Conservation (phyloP, 1,139 yeast genomes). For the Candida tetrigidarum region DNA sequence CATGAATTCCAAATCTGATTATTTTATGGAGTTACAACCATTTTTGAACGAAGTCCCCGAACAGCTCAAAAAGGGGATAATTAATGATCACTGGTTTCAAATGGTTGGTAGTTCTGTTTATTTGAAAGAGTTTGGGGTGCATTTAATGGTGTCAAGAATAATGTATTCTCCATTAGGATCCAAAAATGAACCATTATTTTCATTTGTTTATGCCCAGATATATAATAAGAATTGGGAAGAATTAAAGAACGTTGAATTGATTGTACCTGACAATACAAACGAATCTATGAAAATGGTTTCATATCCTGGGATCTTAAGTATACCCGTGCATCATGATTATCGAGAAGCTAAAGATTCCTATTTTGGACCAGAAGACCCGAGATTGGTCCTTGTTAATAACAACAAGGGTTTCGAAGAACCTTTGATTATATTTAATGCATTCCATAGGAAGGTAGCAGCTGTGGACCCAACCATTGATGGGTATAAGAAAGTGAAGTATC, state of each 20-base stretch:
- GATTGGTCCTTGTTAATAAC: constrained; percentile 35
- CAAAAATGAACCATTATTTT: constrained; percentile 36
- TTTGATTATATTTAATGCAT: constrained; percentile 34
- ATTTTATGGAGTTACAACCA: constrained; percentile 30
- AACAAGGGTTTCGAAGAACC: constrained; percentile 37
- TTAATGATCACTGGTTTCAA: constrained; percentile 38
- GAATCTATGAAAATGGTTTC: constrained; percentile 18
- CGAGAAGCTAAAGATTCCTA: constrained; percentile 25
- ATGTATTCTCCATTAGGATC: constrained; percentile 34
- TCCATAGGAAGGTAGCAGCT: constrained; percentile 23
- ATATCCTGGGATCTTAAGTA: constrained; percentile 31
- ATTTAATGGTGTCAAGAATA: constrained; percentile 40
- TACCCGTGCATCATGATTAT: constrained; percentile 34
- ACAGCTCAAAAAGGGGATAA: constrained; percentile 30
- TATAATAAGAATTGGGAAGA: constrained; percentile 46
- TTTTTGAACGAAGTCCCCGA: constrained; percentile 28
- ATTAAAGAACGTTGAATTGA: constrained; percentile 5
- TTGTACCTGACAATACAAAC: neutral
- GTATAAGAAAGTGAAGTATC: constrained; percentile 12
- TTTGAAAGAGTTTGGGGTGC: constrained; percentile 44
- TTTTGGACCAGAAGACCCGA: constrained; percentile 55
- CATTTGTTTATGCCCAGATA: constrained; percentile 41
- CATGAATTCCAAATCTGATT: constrained; percentile 15
- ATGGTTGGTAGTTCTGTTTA: constrained; percentile 46
- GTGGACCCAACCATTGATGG: constrained; percentile 14